Base-by-base conservation (phyloP, 2,329 filamentous ascomycete species). In the Aureobasidium namibiae region DNA sequence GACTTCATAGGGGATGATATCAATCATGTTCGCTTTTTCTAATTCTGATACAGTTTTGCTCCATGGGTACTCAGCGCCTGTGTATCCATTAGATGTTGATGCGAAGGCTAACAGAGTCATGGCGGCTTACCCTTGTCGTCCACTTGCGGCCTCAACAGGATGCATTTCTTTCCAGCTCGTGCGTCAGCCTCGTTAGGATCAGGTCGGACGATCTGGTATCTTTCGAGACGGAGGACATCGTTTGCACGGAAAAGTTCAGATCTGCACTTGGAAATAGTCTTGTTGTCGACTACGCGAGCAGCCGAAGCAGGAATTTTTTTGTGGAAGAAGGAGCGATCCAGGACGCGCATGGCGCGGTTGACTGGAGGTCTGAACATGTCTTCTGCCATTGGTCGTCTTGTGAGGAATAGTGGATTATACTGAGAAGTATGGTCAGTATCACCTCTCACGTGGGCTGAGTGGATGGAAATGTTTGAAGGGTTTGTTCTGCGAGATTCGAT, bases 271-370 rank as follows among this genome's bases (percentile, higher is more conserved):
- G 86, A 81, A 59, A 97, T 90, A 66, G 90, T 83, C 65, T 84
- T 87, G 62, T 82, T 82, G 69, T 94, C 88, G 64, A 83, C 82
- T 45, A 97, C 78, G 38, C 87, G 83, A 7, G 91, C 92, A 2
- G 91, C 92, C 9, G 90, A 83, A 24, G 92, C 78, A 24, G 87
- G 85, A 59, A 96, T 76, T 1, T 80, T 88, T 71, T 87, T 90
- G 56, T 82, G 79, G 76, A 97, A 97, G 63, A 95, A 86, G 16
- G 86, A 81, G 65, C 89, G 86, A 75, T 99, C 92, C 63, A 99
- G 83, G 52, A 83, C 82, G 69, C 85, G 85, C 77, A 90, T 89
- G 61, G 87, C 85, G 72, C 89, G 87, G 67, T 92, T 87, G 61
- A 91, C 79, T 24, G 92, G 91, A 48, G 91, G 90, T 64, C 86